Conservation (phyloP, 2,329 filamentous ascomycete species). For the Emmonsia crescens region DNA sequence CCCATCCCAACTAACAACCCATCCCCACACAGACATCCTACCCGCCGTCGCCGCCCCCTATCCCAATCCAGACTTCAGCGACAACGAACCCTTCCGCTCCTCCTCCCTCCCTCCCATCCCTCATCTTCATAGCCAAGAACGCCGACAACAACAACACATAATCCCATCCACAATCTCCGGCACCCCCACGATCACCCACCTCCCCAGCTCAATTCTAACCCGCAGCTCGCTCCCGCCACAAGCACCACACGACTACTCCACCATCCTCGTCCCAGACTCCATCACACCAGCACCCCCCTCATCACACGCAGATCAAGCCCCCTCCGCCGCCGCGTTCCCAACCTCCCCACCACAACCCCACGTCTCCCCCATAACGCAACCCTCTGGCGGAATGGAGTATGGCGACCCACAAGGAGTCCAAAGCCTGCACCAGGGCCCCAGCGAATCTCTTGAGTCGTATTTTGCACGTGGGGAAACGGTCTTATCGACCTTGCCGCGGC, state of each 20-base stretch:
- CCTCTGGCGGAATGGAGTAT: not conserved
- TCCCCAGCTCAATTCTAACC: not conserved
- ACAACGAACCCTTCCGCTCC: not conserved
- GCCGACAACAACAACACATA: not conserved
- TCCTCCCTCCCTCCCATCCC: not conserved
- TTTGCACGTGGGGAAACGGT: constrained; percentile 16
- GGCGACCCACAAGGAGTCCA: not conserved
- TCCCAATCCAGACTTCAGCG: not conserved
- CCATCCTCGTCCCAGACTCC: constrained; percentile 7
- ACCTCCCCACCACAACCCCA: not conserved
- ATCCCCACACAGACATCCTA: not conserved
- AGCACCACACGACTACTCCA: not conserved
- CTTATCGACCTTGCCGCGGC: constrained; percentile 11
- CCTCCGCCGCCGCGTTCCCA: not conserved
- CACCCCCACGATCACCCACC: constrained; percentile 6
- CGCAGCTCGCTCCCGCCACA: not conserved
- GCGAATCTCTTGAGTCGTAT: constrained; percentile 18
- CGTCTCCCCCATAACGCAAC: not conserved
- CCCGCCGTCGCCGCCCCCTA: not conserved
- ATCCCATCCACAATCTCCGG: constrained; percentile 7
- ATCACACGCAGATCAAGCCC: not conserved
- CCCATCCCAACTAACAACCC: not conserved
- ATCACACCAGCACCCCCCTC: not conserved
- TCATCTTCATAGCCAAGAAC: not conserved
- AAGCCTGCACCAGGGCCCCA: constrained; percentile 16